A percentile compares a stretch with the other conserved stretches of the same genome.
phyloP scores from a whole-genome alignment of 148 eudicot species.

The Rhododendron vialii region DNA sequence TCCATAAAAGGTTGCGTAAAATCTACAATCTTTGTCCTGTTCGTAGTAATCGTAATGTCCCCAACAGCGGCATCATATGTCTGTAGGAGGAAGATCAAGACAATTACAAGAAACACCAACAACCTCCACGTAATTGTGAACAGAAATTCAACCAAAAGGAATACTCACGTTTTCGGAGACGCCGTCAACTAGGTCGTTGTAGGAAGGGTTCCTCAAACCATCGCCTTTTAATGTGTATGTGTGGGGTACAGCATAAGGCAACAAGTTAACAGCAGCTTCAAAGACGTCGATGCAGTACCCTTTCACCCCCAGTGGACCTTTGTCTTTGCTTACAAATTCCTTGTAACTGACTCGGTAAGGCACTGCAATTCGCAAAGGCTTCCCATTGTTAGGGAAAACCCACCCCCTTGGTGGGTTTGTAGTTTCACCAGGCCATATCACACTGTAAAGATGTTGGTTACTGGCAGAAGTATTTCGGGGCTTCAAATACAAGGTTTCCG shows the following conservation, averaged over 20 bases:
- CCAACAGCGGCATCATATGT: conserved; percentile 83
- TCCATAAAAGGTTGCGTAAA: conserved; percentile 76
- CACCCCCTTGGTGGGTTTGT: conserved; percentile 68
- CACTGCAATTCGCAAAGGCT: conserved; percentile 67
- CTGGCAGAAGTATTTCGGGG: conserved; percentile 41
- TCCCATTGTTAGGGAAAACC: conserved; percentile 89
- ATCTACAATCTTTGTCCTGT: conserved; percentile 78
- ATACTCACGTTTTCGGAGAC: conserved; percentile 65
- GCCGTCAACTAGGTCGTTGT: conserved; percentile 42
- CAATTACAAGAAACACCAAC: background rate
- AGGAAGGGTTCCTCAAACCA: conserved; percentile 63
- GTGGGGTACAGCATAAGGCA: conserved; percentile 84
- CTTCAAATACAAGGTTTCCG: conserved; percentile 48
- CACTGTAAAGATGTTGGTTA: conserved; percentile 47
- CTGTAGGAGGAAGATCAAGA: conserved; percentile 30
- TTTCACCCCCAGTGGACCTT: conserved; percentile 54
- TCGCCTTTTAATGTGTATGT: conserved; percentile 59
- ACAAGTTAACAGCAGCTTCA: conserved; percentile 74
- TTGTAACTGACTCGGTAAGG: conserved; percentile 66
- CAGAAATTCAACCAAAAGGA: background rate
- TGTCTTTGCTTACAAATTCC: conserved; percentile 49
- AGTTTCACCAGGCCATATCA: conserved; percentile 89
- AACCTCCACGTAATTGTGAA: background rate
- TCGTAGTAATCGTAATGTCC: conserved; percentile 62
- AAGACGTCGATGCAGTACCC: conserved; percentile 92